Percentiles rank a stretch among this genome's conserved stretches.
Conservation (phyloP, 495 filamentous ascomycete genomes). For the Podospora tetraspora region DNA sequence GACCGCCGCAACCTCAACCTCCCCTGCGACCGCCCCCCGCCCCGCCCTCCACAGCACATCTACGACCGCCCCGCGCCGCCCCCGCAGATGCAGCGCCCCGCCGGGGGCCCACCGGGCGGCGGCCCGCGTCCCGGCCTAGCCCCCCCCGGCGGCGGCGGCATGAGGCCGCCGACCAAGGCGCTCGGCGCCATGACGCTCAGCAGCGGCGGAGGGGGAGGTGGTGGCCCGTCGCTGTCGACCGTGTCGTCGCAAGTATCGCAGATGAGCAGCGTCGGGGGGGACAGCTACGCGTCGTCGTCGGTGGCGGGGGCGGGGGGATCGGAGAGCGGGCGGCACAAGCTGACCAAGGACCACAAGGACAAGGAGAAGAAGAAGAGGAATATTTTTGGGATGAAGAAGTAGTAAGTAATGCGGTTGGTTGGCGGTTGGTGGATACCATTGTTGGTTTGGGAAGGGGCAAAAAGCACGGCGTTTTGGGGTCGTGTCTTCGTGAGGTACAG, state of each 20-base stretch:
- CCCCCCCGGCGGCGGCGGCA: constrained; percentile 19
- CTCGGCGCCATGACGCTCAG: constrained; percentile 30
- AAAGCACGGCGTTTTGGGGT: constrained; percentile 1
- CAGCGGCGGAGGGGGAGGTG: constrained; percentile 19
- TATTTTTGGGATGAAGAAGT: constrained; percentile 68
- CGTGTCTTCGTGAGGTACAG: too few species aligned
- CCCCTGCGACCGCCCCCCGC: constrained; percentile 73
- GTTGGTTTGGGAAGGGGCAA: background rate
- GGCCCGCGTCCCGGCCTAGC: too few species aligned
- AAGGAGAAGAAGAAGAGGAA: constrained; percentile 79
- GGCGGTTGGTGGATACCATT: background rate
- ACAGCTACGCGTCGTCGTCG: background rate
- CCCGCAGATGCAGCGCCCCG: constrained; percentile 19
- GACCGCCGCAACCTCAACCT: constrained; percentile 72
- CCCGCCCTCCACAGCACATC: constrained; percentile 75
- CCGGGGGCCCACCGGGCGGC: too few species aligned
- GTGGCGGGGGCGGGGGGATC: constrained; percentile 31
- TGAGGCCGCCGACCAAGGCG: constrained; percentile 26
- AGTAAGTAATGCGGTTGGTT: background rate
- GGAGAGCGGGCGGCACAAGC: constrained; percentile 34
- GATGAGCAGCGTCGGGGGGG: constrained; percentile 2
- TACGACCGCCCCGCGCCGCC: constrained; percentile 69
- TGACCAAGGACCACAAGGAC: constrained; percentile 46
- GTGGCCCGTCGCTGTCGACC: background rate
- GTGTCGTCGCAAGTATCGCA: constrained; percentile 5